These are phyloP conservation scores for Capsicum chinense DNA, from an alignment of 257 asterid species.

Conservation along the genomic window DNA sequence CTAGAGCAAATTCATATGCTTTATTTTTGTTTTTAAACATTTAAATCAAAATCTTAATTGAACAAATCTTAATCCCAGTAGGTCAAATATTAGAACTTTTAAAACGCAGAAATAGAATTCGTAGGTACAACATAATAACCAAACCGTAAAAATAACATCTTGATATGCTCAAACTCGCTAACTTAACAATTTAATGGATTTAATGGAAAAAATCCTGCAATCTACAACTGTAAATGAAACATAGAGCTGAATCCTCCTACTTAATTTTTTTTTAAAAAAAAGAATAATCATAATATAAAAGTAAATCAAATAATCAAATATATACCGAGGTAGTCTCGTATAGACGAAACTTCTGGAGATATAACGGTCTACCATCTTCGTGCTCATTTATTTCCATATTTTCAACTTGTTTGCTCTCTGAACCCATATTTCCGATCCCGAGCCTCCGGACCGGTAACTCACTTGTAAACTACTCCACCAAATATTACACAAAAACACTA, in stretches of 20 bases:
- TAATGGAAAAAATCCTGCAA: not conserved
- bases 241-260: not conserved
- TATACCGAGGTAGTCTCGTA: constrained; percentile 90
- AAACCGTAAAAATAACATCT: not conserved
- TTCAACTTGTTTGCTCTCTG: constrained; percentile 32
- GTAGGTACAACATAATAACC: not conserved
- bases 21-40: not conserved
- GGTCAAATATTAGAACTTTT: not conserved
- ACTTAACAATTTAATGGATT: not conserved
- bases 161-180: not conserved
- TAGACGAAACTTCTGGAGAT: constrained; percentile 77
- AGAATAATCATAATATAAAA: not conserved
- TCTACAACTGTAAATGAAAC: not conserved
- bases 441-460: constrained; percentile 45
- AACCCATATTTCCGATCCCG: constrained; percentile 53
- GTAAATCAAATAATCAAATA: not conserved
- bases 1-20: not conserved
- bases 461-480: not conserved
- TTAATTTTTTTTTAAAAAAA: not conserved
- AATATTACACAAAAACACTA: not conserved
- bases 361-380: constrained; percentile 35
- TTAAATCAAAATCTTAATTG: not conserved
- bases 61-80: not conserved
- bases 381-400: constrained; percentile 34
- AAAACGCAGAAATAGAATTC: constrained; percentile 5